These are phyloP conservation scores for Neoscytalidium dimidiatum DNA, from an alignment of 2,329 filamentous ascomycete genomes.

Conservation along the genomic window DNA sequence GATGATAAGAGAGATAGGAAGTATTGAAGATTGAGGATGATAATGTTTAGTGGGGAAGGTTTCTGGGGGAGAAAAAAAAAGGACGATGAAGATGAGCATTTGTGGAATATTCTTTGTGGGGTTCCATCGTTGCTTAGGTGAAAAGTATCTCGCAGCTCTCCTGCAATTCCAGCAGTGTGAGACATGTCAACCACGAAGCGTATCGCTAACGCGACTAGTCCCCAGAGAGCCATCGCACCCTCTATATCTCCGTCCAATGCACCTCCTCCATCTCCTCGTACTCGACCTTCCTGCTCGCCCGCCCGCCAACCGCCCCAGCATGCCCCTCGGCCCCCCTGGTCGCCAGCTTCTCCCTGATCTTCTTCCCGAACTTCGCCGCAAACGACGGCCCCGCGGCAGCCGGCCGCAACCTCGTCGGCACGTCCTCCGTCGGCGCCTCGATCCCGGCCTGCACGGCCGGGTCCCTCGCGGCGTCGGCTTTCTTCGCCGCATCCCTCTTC, in stretches of 20 bases:
- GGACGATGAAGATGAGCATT: no score
- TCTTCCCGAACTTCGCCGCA: constrained; percentile 5
- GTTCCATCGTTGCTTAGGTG: no score
- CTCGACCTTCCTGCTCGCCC: not conserved
- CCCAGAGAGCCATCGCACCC: no score
- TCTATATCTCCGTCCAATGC: constrained; percentile 20
- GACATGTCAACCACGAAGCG: no score
- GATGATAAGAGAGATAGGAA: not conserved
- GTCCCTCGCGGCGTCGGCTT: not conserved
- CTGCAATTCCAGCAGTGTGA: no score
- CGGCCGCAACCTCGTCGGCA: not conserved
- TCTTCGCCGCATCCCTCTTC: not conserved
- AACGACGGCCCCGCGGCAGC: not conserved
- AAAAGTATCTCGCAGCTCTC: no score
- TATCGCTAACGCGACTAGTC: no score
- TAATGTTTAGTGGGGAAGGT: no score
- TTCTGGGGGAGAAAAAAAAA: no score
- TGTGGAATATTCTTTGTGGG: no score
- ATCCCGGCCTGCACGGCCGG: not conserved
- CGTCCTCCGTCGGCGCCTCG: not conserved
- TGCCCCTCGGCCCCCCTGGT: not conserved
- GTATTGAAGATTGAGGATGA: no score
- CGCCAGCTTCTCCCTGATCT: constrained; percentile 9
- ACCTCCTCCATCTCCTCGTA: constrained; percentile 17
- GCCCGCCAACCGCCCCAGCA: not conserved